Evolutionary conservation across 2,329 filamentous ascomycete species (phyloP).

Genomic region (Fusarium sp.): DNA sequence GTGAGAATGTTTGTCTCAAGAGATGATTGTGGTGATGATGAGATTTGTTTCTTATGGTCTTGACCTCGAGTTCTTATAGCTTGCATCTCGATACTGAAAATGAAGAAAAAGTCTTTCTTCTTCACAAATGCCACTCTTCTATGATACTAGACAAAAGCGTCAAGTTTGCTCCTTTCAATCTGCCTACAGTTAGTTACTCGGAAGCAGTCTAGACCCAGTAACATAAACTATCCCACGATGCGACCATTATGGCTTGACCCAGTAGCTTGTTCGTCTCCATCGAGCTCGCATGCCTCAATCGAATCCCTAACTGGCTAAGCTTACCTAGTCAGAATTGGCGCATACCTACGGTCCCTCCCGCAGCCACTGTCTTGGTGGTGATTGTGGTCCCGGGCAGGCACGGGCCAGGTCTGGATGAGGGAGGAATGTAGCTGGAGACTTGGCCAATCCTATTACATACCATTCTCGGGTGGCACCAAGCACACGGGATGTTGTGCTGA

Average conservation of each 20-base stretch:
- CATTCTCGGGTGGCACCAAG: background rate
- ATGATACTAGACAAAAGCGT: background rate
- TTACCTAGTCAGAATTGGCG: rapidly evolving
- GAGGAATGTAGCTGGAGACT: slow-evolving; percentile 2
- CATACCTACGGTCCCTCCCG: slow-evolving; percentile 6
- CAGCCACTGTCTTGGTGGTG: background rate
- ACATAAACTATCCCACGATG: background rate
- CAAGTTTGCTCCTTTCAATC: background rate
- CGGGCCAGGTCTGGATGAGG: background rate
- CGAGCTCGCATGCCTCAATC: background rate
- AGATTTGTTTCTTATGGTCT: background rate
- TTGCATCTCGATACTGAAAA: background rate
- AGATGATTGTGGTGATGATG: no score
- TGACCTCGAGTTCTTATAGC: slow-evolving; percentile 19
- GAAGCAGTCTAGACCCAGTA: background rate
- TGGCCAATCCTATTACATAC: slow-evolving; percentile 20
- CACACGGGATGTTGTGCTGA: background rate
- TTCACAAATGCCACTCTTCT: background rate
- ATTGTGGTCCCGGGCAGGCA: background rate
- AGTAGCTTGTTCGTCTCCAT: background rate
- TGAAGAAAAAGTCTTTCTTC: background rate
- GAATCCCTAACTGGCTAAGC: background rate
- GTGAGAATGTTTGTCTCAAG: no score
- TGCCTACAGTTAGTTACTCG: background rate
- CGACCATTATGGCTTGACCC: background rate